Conservation (phyloP, 495 filamentous ascomycete species). For the Aspergillus sparsus region DNA sequence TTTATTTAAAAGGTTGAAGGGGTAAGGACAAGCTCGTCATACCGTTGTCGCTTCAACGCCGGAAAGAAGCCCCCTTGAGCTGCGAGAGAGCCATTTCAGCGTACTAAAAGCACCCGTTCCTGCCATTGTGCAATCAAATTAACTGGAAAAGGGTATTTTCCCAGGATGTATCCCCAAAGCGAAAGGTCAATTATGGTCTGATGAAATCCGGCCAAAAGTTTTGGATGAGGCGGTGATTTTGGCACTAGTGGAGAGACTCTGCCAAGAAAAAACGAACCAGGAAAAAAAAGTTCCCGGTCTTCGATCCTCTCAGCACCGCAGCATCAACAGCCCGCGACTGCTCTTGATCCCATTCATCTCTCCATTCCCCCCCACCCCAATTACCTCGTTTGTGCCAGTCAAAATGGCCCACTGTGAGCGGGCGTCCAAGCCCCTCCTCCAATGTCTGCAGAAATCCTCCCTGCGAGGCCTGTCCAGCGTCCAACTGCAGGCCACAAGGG, state of each 20-base stretch:
- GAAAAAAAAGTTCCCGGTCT: conserved; percentile 45
- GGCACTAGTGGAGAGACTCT: conserved; percentile 39
- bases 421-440: conserved; percentile 65
- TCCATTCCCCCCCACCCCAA: conserved; percentile 6
- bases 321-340: conserved; percentile 13
- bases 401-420: conserved; percentile 70
- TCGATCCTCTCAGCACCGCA: conserved; percentile 12
- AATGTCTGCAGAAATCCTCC: conserved; percentile 58
- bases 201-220: conserved; percentile 40
- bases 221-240: conserved; percentile 34
- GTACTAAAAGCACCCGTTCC: conserved; percentile 39
- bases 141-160: neutral
- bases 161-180: neutral
- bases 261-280: conserved; percentile 26
- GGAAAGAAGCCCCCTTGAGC: conserved; percentile 44
- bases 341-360: conserved; percentile 18
- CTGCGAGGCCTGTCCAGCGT: conserved; percentile 34
- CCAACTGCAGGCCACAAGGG: conserved; percentile 38
- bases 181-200: neutral
- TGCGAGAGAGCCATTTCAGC: conserved; percentile 45
- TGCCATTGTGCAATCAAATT: conserved; percentile 36
- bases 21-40: conserved; percentile 20
- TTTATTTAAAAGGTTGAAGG: conserved; percentile 12
- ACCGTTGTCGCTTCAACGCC: conserved; percentile 52
- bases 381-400: conserved; percentile 19